phyloP scores from a whole-genome alignment of 176 grass and related monocot species.

The Cocos nucifera region DNA sequence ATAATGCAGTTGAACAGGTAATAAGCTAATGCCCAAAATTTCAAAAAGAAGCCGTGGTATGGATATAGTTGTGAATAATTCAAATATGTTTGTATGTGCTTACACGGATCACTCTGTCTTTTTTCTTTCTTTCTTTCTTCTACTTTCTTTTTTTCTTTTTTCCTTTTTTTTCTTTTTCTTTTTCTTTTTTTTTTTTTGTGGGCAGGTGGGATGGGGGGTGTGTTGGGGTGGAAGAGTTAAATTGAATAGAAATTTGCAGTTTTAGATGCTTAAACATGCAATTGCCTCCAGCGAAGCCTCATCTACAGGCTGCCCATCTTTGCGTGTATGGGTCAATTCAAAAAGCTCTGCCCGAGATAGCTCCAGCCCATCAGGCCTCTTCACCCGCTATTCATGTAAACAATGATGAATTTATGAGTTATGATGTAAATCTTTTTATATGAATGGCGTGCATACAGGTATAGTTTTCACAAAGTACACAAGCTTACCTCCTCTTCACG shows the following conservation, averaged over 20 bases:
- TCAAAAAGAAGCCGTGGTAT: no score
- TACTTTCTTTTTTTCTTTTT: no score
- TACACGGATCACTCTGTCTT: no score
- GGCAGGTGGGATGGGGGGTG: no score
- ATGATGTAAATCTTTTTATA: constrained; percentile 3
- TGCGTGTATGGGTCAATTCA: constrained; percentile 45
- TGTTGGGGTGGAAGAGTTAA: no score
- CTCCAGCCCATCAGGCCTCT: constrained; percentile 33
- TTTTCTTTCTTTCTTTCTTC: no score
- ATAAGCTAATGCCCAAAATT: neutral
- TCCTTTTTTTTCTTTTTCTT: no score
- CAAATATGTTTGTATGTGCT: no score
- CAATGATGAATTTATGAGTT: neutral
- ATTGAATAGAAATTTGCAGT: no score
- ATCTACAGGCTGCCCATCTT: constrained; percentile 33
- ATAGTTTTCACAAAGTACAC: constrained; percentile 1
- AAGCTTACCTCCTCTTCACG: constrained; percentile 56
- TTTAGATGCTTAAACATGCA: constrained; percentile 3
- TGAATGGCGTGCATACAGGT: neutral
- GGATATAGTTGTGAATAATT: no score
- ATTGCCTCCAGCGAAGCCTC: constrained; percentile 39
- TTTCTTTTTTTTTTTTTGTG: no score
- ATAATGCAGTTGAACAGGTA: constrained; percentile 2
- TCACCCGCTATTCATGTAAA: constrained; percentile 31
- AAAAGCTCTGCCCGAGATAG: constrained; percentile 34